Evolutionary conservation across 2,329 filamentous ascomycete genomes (phyloP).

Genomic region (Alternaria gaisen): DNA sequence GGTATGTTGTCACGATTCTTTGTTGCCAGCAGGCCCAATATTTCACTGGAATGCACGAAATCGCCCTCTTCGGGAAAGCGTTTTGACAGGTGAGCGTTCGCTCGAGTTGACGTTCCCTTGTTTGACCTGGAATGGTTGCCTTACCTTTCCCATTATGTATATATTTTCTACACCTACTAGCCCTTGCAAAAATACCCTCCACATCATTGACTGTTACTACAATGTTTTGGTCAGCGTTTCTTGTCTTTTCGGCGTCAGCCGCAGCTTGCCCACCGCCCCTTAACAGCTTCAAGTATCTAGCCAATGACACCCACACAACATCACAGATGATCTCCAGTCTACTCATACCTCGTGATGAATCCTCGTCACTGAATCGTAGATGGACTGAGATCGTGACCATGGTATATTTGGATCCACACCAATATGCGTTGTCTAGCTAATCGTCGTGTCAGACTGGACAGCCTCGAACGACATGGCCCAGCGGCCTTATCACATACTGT

Average conservation of each 20-base stretch:
- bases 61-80: not conserved
- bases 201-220: not conserved
- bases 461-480: slow-evolving; percentile 6
- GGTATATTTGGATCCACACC: not conserved
- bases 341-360: not conserved
- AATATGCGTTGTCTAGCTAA: not conserved
- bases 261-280: slow-evolving; percentile 1
- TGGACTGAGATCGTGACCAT: slow-evolving; percentile 6
- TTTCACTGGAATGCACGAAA: not conserved
- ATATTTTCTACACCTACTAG: not conserved
- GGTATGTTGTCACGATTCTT: not conserved
- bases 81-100: not conserved
- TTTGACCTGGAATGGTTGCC: not conserved
- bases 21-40: not conserved
- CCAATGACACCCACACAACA: not conserved
- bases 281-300: slow-evolving; percentile 2
- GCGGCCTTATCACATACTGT: slow-evolving; percentile 7
- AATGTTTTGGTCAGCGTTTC: not conserved
- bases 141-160: not conserved
- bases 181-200: not conserved
- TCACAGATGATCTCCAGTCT: not conserved
- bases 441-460: not conserved
- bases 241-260: not conserved
- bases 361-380: not conserved
- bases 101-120: not conserved